Percentiles rank a stretch among this genome's conserved stretches.
Evolutionary conservation across 2,329 filamentous ascomycete genomes (phyloP).

Genomic region (Neofusicoccum sp.): DNA sequence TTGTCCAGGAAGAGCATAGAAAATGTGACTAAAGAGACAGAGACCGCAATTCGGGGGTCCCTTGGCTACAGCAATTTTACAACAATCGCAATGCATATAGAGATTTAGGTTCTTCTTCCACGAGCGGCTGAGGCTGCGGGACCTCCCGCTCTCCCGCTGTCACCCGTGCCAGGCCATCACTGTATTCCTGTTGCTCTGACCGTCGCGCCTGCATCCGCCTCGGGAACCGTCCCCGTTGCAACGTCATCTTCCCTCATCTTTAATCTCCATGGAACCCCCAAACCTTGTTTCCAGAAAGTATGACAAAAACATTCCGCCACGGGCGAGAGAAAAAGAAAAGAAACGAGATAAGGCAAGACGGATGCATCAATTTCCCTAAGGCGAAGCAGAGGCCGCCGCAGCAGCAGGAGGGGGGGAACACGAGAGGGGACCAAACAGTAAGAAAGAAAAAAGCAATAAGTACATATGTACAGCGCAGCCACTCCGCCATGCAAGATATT

Average conservation of each 20-base stretch:
- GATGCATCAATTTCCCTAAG: not conserved
- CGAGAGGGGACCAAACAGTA: too few relatives aligned
- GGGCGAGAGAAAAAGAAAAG: not conserved
- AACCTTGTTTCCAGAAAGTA: not conserved
- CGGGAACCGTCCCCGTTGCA: not conserved
- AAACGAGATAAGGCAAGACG: not conserved
- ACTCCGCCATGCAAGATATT: not conserved
- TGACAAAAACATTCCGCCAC: not conserved
- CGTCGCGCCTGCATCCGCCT: not conserved
- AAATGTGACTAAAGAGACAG: not conserved
- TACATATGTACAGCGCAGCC: too few relatives aligned
- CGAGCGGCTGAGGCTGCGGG: slow-evolving; percentile 1
- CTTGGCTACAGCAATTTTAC: not conserved
- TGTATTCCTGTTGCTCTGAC: not conserved
- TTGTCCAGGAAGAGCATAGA: not conserved
- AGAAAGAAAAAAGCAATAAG: too few relatives aligned
- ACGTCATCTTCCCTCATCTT: not conserved
- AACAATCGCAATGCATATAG: not conserved
- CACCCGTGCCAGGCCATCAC: not conserved
- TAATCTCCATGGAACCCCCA: not conserved
- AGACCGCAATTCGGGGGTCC: too few relatives aligned
- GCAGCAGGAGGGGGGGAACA: too few relatives aligned
- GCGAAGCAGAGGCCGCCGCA: too few relatives aligned
- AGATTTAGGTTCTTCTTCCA: too few relatives aligned
- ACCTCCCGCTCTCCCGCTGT: not conserved